Conservation (phyloP, 2,329 filamentous ascomycete genomes). For the Pyricularia sp. region DNA sequence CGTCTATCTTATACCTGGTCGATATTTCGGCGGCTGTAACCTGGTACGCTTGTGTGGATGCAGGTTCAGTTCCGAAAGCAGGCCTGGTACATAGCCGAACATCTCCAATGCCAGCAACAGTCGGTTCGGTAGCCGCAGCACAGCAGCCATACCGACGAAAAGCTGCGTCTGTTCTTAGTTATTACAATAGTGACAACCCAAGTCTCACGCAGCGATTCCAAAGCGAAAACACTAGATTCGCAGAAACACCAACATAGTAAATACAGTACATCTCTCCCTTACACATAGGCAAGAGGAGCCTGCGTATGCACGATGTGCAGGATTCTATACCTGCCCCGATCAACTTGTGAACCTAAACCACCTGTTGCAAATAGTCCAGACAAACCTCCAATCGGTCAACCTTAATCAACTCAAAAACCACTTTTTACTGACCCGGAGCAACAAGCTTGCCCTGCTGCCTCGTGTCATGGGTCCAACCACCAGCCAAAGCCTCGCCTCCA, state of each 20-base stretch:
- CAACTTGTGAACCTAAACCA: background rate
- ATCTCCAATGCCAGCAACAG: background rate
- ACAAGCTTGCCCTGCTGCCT: constrained; percentile 72
- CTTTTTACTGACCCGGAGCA: constrained; percentile 53
- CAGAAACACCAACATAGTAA: constrained; percentile 3
- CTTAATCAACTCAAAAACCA: background rate
- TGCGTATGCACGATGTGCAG: constrained; percentile 6
- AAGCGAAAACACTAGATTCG: constrained; percentile 2
- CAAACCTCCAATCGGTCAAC: background rate
- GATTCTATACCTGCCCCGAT: background rate
- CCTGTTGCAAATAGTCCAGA: background rate
- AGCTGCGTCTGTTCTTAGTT: background rate
- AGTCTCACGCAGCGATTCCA: background rate
- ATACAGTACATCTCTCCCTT: constrained; percentile 2
- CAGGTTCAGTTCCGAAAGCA: background rate
- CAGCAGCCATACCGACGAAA: background rate
- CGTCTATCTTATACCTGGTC: background rate
- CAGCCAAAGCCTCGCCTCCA: constrained; percentile 68
- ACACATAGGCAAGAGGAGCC: background rate
- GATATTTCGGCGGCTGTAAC: background rate
- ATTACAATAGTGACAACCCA: background rate
- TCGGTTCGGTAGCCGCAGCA: background rate
- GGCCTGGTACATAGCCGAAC: background rate
- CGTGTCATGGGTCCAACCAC: constrained; percentile 76
- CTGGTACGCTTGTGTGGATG: background rate